phyloP scores from a whole-genome alignment of 768 basidiomycete species.

The Tylopilus sp. region DNA sequence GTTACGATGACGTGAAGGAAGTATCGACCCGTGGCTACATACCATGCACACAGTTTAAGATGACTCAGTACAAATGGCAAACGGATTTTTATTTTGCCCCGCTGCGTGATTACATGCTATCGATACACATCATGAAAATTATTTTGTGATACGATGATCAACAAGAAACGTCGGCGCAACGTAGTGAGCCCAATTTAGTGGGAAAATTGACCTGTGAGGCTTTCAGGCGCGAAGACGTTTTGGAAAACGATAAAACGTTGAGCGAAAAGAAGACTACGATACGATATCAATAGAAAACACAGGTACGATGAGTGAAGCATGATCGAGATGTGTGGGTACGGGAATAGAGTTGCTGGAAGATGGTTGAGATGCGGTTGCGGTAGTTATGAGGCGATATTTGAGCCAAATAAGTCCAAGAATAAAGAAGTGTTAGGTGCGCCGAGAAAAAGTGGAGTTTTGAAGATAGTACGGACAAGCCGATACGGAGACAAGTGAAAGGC shows the following conservation, averaged over 20 bases:
- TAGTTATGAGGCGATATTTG: slow-evolving; percentile 12
- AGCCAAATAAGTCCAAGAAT: slow-evolving; percentile 18
- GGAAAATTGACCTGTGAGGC: background rate
- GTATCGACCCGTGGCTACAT: too few relatives aligned
- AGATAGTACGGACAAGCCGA: background rate
- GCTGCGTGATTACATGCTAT: background rate
- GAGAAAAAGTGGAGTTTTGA: background rate
- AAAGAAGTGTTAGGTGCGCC: slow-evolving; percentile 4
- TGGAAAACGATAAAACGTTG: background rate
- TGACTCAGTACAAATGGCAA: background rate
- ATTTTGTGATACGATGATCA: background rate
- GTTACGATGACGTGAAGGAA: too few relatives aligned
- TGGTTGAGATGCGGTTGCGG: background rate
- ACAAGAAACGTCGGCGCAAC: slow-evolving; percentile 8
- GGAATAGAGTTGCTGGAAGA: background rate
- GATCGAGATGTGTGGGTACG: background rate
- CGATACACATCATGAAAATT: slow-evolving; percentile 5
- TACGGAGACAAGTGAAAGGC: background rate
- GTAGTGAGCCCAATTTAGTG: slow-evolving; percentile 8
- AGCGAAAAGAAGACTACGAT: background rate
- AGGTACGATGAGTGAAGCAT: background rate
- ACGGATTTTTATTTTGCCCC: background rate
- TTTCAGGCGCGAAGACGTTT: background rate
- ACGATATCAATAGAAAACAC: background rate
- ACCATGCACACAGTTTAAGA: background rate